These are phyloP conservation scores for Parathielavia appendiculata DNA, from an alignment of 495 filamentous ascomycete genomes.

Conservation along the genomic window DNA sequence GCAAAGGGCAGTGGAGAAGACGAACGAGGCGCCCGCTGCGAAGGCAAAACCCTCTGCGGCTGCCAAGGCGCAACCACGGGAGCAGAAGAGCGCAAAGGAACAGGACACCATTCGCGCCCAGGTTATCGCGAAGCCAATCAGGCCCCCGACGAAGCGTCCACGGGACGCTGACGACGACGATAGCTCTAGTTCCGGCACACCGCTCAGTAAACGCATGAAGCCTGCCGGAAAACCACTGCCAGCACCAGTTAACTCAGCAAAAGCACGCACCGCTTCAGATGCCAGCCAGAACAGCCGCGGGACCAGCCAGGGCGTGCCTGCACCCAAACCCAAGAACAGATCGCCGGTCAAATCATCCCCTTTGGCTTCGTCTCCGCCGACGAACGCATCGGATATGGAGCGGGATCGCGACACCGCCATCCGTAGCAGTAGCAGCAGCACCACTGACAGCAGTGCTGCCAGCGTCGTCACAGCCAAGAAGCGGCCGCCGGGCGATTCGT, in stretches of 20 bases:
- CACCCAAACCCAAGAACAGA: slow-evolving; percentile 42
- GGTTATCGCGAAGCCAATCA: slow-evolving; percentile 29
- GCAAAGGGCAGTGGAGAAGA: slow-evolving; percentile 22
- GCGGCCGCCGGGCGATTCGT: slow-evolving; percentile 32
- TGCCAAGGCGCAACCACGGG: slow-evolving; percentile 14
- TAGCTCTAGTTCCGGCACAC: slow-evolving; percentile 48
- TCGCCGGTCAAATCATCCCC: slow-evolving; percentile 71
- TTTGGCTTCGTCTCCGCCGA: slow-evolving; percentile 67
- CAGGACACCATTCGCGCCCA: slow-evolving; percentile 34
- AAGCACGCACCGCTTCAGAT: slow-evolving; percentile 40
- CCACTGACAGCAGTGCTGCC: not conserved
- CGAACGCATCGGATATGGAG: slow-evolving; percentile 64
- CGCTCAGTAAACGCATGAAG: slow-evolving; percentile 48
- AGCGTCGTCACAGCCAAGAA: slow-evolving; percentile 30
- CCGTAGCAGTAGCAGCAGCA: slow-evolving; percentile 21
- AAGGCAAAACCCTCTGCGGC: slow-evolving; percentile 19
- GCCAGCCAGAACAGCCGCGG: slow-evolving; percentile 43
- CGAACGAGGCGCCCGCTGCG: slow-evolving; percentile 27
- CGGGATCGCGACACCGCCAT: slow-evolving; percentile 25
- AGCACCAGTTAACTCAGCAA: slow-evolving; percentile 20
- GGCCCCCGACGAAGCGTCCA: slow-evolving; percentile 32
- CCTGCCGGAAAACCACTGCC: slow-evolving; percentile 27
- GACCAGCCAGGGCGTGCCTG: slow-evolving; percentile 29
- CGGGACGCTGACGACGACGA: slow-evolving; percentile 45
- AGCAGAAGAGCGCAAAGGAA: slow-evolving; percentile 22